Evolutionary conservation across 192 early-diverging fungal genomes (phyloP).

Genomic region (Piromyces finnis): DNA sequence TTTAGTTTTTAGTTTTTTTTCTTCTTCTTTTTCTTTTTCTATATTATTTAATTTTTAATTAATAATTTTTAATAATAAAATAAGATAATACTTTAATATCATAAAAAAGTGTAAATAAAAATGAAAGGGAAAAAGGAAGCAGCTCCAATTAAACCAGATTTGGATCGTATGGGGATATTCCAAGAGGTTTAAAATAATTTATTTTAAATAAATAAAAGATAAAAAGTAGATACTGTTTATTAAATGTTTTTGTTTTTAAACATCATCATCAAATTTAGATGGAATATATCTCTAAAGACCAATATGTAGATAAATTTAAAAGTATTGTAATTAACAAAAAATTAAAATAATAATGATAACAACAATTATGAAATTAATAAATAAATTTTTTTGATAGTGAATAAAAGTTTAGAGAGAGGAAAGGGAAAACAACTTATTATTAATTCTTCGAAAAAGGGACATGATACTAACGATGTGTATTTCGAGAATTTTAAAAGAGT

Average conservation of each 20-base stretch:
- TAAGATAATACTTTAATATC: too few species aligned
- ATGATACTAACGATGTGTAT: constrained; percentile 27
- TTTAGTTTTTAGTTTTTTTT: too few species aligned
- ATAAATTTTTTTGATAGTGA: not conserved
- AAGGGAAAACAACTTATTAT: constrained; percentile 37
- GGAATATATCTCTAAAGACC: constrained; percentile 10
- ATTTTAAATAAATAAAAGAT: too few species aligned
- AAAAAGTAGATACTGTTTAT: too few species aligned
- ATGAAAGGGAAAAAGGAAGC: not conserved
- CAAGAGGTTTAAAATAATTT: constrained; percentile 27
- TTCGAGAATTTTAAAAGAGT: constrained; percentile 29
- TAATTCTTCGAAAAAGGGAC: constrained; percentile 20
- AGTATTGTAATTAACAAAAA: too few species aligned
- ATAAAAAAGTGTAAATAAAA: not conserved
- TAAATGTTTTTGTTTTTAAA: too few species aligned
- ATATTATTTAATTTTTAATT: too few species aligned
- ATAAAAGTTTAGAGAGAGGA: constrained; percentile 9
- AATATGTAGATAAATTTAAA: constrained; percentile 11
- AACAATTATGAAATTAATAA: too few species aligned
- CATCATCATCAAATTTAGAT: too few species aligned
- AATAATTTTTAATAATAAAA: too few species aligned
- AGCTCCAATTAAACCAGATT: constrained; percentile 6
- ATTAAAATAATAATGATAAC: too few species aligned
- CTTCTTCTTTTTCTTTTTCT: too few species aligned
- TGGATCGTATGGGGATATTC: constrained; percentile 31